A percentile compares a stretch with the other conserved stretches of the same genome.
Evolutionary conservation across 129 eudicot genomes (phyloP).

Genomic region (Solidago caesia): DNA sequence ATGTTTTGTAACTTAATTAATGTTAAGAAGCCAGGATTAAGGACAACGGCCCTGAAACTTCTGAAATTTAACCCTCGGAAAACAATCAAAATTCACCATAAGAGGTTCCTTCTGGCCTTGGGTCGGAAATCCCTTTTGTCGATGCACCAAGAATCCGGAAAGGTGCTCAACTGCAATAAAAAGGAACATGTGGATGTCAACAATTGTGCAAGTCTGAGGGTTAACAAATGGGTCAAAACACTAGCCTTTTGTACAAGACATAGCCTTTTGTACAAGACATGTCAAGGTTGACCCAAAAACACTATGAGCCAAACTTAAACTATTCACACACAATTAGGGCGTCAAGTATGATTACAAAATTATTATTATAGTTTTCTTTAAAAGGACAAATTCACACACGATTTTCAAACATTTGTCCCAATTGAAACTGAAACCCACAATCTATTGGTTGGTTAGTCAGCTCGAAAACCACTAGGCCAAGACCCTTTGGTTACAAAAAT

Average conservation of each 20-base stretch:
- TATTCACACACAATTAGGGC: neutral
- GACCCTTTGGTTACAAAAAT: too few relatives aligned
- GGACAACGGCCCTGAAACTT: neutral
- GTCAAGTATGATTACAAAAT: neutral
- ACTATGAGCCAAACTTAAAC: neutral
- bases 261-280: neutral
- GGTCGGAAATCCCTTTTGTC: slow-evolving; percentile 63
- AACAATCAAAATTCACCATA: slow-evolving; percentile 45
- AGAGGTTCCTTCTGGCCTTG: slow-evolving; percentile 49
- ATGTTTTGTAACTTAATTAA: slow-evolving; percentile 9
- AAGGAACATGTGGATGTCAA: slow-evolving; percentile 6
- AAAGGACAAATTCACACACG: neutral
- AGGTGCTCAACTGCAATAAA: slow-evolving; percentile 76
- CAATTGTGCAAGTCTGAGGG: neutral
- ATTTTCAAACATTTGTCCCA: too few relatives aligned
- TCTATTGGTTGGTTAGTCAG: too few relatives aligned
- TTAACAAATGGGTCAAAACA: neutral
- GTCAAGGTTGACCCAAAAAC: neutral
- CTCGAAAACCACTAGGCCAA: too few relatives aligned
- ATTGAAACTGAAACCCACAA: too few relatives aligned
- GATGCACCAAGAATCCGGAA: slow-evolving; percentile 80
- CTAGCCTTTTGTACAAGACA: neutral
- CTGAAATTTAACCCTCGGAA: neutral
- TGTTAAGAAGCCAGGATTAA: neutral
- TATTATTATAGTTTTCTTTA: neutral